Percentiles rank a stretch among this genome's conserved stretches.
These are phyloP conservation scores for Sporothrix variecibatus DNA, from an alignment of 2,329 filamentous ascomycete genomes.

Conservation along the genomic window DNA sequence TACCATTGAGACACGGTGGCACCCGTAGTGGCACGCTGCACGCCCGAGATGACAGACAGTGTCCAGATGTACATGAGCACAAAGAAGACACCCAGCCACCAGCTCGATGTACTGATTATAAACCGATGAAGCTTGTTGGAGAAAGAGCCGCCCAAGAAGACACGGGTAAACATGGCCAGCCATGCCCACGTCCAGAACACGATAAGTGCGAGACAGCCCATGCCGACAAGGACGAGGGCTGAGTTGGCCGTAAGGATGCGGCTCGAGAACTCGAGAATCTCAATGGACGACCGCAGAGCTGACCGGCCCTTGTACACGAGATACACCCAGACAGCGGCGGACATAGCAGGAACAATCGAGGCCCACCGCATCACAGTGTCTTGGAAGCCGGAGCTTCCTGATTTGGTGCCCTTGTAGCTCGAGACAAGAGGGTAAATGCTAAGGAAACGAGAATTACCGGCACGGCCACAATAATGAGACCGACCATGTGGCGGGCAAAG, in stretches of 20 bases:
- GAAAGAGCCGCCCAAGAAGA: constrained; percentile 91
- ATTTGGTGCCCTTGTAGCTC: constrained; percentile 76
- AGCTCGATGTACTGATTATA: constrained; percentile 82
- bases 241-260: constrained; percentile 84
- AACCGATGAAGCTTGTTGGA: constrained; percentile 64
- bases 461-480: constrained; percentile 77
- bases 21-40: constrained; percentile 88
- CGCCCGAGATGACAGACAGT: constrained; percentile 78
- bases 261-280: constrained; percentile 89
- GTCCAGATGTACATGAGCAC: constrained; percentile 96
- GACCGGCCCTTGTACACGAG: constrained; percentile 78
- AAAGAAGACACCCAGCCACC: constrained; percentile 94
- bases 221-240: constrained; percentile 79
- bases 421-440: constrained; percentile 88
- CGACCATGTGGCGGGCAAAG: constrained; percentile 82
- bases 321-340: constrained; percentile 79
- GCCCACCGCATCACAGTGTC: constrained; percentile 88
- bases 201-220: constrained; percentile 71
- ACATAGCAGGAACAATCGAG: constrained; percentile 72
- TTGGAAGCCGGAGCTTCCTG: constrained; percentile 74
- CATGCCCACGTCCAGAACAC: constrained; percentile 93
- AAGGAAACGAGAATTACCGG: constrained; percentile 86
- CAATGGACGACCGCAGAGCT: constrained; percentile 78
- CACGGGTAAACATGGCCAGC: constrained; percentile 93
- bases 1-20: constrained; percentile 99